phyloP scores from a whole-genome alignment of 176 grass and related monocot genomes.

The Dendrocalamus sinicus region DNA sequence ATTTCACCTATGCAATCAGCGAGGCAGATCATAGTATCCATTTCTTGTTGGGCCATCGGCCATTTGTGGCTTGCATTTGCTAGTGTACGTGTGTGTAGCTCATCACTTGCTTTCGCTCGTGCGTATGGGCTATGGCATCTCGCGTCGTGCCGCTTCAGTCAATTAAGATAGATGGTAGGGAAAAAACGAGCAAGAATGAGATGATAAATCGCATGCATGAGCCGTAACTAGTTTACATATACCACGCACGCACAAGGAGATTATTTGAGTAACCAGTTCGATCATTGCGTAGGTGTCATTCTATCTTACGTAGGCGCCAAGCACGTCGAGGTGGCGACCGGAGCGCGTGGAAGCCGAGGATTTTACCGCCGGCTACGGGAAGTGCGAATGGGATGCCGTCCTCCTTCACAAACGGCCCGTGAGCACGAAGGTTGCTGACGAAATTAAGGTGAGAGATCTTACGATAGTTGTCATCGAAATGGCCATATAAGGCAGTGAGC shows the following conservation, averaged over 20 bases:
- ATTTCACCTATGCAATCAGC: background rate
- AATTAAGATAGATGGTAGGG: background rate
- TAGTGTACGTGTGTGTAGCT: no score
- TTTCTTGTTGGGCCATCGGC: background rate
- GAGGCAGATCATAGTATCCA: background rate
- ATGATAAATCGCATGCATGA: background rate
- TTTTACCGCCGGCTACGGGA: conserved; percentile 44
- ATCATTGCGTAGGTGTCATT: background rate
- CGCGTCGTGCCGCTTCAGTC: background rate
- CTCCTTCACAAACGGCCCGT: conserved; percentile 55
- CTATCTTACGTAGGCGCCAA: conserved; percentile 54
- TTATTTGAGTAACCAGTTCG: background rate
- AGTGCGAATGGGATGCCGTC: conserved; percentile 53
- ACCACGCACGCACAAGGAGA: background rate
- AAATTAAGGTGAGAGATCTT: conserved; percentile 41
- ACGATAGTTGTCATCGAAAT: conserved; percentile 26
- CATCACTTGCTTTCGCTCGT: no score
- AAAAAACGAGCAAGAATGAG: background rate
- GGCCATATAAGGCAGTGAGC: background rate
- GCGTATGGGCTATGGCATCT: no score
- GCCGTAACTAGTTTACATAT: background rate
- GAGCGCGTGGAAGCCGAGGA: conserved; percentile 68
- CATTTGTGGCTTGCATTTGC: background rate
- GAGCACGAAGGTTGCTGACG: conserved; percentile 35
- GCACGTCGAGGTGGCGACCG: conserved; percentile 49